These are phyloP conservation scores for Phytophthora aleatoria DNA, from an alignment of 352 stramenopile genomes.

Conservation along the genomic window DNA sequence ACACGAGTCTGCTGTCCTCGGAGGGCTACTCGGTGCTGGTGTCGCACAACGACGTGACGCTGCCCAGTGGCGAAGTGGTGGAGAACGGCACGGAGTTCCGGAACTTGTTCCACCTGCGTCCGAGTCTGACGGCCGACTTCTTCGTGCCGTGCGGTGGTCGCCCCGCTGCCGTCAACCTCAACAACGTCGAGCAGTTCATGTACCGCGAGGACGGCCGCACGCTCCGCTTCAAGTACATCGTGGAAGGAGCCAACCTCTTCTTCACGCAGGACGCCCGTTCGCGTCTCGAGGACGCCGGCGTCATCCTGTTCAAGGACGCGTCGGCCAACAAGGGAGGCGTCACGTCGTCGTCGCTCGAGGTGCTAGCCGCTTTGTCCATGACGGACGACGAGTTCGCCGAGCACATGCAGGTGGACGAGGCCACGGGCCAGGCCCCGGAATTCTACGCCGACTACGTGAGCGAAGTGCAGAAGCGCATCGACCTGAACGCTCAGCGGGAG, in stretches of 20 bases:
- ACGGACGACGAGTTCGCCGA: slow-evolving; percentile 77
- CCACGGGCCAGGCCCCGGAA: slow-evolving; percentile 51
- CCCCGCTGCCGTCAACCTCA: slow-evolving; percentile 95
- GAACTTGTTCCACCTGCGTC: slow-evolving; percentile 97
- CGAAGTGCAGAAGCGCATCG: slow-evolving; percentile 81
- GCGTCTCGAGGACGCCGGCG: slow-evolving; percentile 93
- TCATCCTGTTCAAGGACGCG: slow-evolving; percentile 97
- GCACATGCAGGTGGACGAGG: slow-evolving; percentile 81
- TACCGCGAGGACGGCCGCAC: slow-evolving; percentile 69
- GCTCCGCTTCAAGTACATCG: slow-evolving; percentile 94
- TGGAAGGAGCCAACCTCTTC: slow-evolving; percentile 98
- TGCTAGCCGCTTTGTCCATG: slow-evolving; percentile 76
- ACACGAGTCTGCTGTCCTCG: slow-evolving; percentile 69
- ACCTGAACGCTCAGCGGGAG: slow-evolving; percentile 77
- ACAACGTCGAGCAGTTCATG: slow-evolving; percentile 94
- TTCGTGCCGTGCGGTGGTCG: slow-evolving; percentile 97
- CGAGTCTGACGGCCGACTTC: slow-evolving; percentile 92
- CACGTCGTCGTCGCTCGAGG: slow-evolving; percentile 79
- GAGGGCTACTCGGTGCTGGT: slow-evolving; percentile 74
- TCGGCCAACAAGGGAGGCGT: slow-evolving; percentile 91
- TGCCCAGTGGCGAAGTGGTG: slow-evolving; percentile 70
- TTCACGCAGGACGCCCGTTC: slow-evolving; percentile 95
- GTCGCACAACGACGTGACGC: slow-evolving; percentile 73
- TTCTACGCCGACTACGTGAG: slow-evolving; percentile 85
- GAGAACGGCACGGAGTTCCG: slow-evolving; percentile 96